Conservation (phyloP, 495 filamentous ascomycete species). For the Tirmania nivea region DNA sequence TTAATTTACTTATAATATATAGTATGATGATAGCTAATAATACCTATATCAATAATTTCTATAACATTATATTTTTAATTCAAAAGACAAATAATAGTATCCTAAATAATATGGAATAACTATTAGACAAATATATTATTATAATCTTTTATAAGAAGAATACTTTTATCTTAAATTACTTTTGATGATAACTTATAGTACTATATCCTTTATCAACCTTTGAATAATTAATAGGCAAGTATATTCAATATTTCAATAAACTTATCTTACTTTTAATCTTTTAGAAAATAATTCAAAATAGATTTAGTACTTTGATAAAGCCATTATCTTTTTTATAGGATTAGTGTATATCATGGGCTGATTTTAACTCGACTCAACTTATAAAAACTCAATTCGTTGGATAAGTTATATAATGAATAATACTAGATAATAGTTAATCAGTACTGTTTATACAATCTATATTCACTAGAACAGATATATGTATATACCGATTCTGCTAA, state of each 20-base stretch:
- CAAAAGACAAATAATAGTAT: background rate
- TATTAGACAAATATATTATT: background rate
- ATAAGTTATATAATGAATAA: too few relatives aligned
- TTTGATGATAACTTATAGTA: background rate
- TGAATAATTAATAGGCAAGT: background rate
- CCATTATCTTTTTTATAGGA: background rate
- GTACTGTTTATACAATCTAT: too few relatives aligned
- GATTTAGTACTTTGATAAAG: background rate
- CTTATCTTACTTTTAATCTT: background rate
- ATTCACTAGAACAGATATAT: too few relatives aligned
- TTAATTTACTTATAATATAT: constrained; percentile 6
- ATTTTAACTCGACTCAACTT: too few relatives aligned
- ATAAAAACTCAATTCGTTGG: too few relatives aligned
- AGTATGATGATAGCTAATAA: background rate
- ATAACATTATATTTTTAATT: constrained; percentile 2
- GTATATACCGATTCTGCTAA: too few relatives aligned
- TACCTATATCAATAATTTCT: constrained; percentile 7
- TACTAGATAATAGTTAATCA: too few relatives aligned
- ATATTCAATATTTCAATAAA: background rate
- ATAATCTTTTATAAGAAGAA: background rate
- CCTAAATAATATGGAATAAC: background rate
- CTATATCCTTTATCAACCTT: background rate
- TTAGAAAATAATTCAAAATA: background rate
- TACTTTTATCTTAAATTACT: background rate
- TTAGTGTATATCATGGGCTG: too few relatives aligned